These are phyloP conservation scores for Trifolium fragiferum DNA, from an alignment of 306 rosid genomes.

Conservation along the genomic window DNA sequence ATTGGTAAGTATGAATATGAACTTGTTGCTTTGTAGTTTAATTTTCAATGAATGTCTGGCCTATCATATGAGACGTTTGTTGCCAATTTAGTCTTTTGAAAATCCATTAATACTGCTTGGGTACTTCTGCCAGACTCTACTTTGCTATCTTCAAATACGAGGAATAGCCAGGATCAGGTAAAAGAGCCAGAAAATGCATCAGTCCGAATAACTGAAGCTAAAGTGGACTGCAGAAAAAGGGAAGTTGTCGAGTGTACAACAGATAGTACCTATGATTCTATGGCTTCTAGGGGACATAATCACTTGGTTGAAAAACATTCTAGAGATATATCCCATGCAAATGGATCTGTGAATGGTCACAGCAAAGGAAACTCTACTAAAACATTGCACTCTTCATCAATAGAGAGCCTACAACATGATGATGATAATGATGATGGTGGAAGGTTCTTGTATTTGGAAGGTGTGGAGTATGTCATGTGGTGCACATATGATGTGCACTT, in stretches of 20 bases:
- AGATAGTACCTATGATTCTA: constrained; percentile 45
- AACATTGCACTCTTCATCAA: constrained; percentile 30
- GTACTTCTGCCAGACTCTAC: constrained; percentile 67
- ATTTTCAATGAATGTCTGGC: constrained; percentile 21
- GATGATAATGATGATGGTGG: constrained; percentile 80
- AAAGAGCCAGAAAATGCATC: constrained; percentile 49
- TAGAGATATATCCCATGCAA: constrained; percentile 39
- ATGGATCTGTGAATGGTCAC: constrained; percentile 45
- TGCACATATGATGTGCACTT: constrained; percentile 98
- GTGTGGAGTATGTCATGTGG: constrained; percentile 98
- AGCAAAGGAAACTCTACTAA: constrained; percentile 33
- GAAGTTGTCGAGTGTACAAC: constrained; percentile 42
- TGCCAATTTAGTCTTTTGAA: constrained; percentile 18
- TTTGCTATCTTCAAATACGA: constrained; percentile 43
- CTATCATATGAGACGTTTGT: constrained; percentile 25
- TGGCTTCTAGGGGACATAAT: constrained; percentile 41
- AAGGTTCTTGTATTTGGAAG: constrained; percentile 96
- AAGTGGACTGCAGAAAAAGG: constrained; percentile 50
- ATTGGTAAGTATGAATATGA: constrained; percentile 67
- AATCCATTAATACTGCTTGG: constrained; percentile 32
- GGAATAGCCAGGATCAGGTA: constrained; percentile 49
- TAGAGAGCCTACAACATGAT: constrained; percentile 49
- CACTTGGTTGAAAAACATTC: constrained; percentile 40
- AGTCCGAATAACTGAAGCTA: constrained; percentile 54
- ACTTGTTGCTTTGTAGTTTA: constrained; percentile 30